Base-by-base conservation (phyloP, 805 yeast species). In the Kazachstania viticola region DNA sequence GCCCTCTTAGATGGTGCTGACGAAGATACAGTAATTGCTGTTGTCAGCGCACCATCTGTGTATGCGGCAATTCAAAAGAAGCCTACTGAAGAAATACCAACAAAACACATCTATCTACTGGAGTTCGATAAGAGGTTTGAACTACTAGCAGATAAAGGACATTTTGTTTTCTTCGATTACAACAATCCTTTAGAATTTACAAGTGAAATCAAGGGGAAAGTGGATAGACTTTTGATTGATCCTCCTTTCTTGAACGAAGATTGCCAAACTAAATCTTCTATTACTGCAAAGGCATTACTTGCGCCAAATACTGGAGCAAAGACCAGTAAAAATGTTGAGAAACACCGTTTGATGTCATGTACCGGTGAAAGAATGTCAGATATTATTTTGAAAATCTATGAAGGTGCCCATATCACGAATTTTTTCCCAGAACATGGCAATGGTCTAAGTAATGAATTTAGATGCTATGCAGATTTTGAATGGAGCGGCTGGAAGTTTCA, bases 41-140 rank as follows among this genome's bases (percentile, higher is more conserved):
- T 85, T 32, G 82, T 80, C 2, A 75, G 87, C 59, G 95, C 95
- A 2, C 95, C 96, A 14, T 80, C 95, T 0, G 95, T 83, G 3
- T 85, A 78, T 58, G 93, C 94, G 1, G 91, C 88, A 0, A 70
- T 84, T 27, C 67, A 66, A 40, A 69, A 70, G 36, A 63, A 70
- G 31, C 71, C 73, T 4, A 53, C 54, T 7, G 55, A 54, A 5
- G 60, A 63, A 4, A 41, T 79, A 23, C 87, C 87, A 24, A 81
- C 84, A 0, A 46, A 73, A 32, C 69, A 79, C 31, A 75, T 84
- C 14, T 81, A 79, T 49, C 62, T 85, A 33, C 61, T 85, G 35
- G 96, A 87, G 52, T 80, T 49, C 49, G 95, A 87, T 51, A 69
- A 63, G 33, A 67, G 96, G 48, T 85, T 85, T 54, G 73, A 69